These are phyloP conservation scores for Fagopyrum esculentum DNA, from an alignment of 148 eudicot genomes.

Conservation along the genomic window DNA sequence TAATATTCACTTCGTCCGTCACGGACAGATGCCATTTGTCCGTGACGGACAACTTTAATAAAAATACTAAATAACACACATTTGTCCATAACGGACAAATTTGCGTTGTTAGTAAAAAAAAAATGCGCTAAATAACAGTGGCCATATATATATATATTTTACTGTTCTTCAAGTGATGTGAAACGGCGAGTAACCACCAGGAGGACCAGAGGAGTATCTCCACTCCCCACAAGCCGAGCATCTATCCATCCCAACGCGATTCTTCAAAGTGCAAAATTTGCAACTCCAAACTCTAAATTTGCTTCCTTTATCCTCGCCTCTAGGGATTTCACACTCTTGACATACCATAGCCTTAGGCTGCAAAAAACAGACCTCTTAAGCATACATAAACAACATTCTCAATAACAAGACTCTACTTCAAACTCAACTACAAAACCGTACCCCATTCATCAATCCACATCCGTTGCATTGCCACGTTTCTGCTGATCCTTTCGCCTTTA, in stretches of 20 bases:
- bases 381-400: background rate
- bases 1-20: too few relatives aligned
- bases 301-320: slow-evolving; percentile 9
- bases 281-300: slow-evolving; percentile 41
- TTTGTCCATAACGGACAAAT: too few relatives aligned
- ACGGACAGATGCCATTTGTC: too few relatives aligned
- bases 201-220: slow-evolving; percentile 62
- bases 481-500: background rate
- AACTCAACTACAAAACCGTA: slow-evolving; percentile 13
- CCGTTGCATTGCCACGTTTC: slow-evolving; percentile 59
- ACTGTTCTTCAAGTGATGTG: slow-evolving; percentile 26
- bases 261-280: slow-evolving; percentile 53
- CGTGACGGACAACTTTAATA: too few relatives aligned
- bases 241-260: slow-evolving; percentile 25
- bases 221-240: slow-evolving; percentile 59
- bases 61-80: too few relatives aligned
- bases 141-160: too few relatives aligned
- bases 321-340: slow-evolving; percentile 42
- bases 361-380: slow-evolving; percentile 6
- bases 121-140: too few relatives aligned
- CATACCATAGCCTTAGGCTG: slow-evolving; percentile 45
- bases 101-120: too few relatives aligned
- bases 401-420: background rate
- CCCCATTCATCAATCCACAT: slow-evolving; percentile 73
- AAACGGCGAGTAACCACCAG: slow-evolving; percentile 25